Percentiles rank a stretch among this genome's conserved stretches.
phyloP scores from a whole-genome alignment of 805 yeast species.

The Cyberlindnera xishuangbannaensis region DNA sequence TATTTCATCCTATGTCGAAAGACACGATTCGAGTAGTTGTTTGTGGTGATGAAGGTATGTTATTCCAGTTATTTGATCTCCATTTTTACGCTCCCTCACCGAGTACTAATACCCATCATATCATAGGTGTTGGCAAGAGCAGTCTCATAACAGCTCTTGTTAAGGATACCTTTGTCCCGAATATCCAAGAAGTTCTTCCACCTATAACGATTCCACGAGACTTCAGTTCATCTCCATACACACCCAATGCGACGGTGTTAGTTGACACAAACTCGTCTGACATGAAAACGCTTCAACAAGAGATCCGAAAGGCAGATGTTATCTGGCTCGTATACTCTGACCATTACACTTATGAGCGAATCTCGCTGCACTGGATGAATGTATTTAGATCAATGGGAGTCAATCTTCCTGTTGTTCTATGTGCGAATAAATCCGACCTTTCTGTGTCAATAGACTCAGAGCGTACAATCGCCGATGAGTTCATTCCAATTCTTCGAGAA shows the following conservation, averaged over 20 bases:
- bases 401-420: slow-evolving; percentile 85
- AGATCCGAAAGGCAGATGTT: slow-evolving; percentile 80
- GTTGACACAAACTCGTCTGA: slow-evolving; percentile 79
- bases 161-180: slow-evolving; percentile 75
- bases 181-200: slow-evolving; percentile 73
- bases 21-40: slow-evolving; percentile 74
- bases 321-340: slow-evolving; percentile 94
- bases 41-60: slow-evolving; percentile 84
- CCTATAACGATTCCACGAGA: slow-evolving; percentile 79
- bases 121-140: slow-evolving; percentile 64
- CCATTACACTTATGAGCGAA: slow-evolving; percentile 89
- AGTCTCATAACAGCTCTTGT: slow-evolving; percentile 73
- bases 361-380: slow-evolving; percentile 92
- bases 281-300: slow-evolving; percentile 52
- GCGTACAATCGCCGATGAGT: slow-evolving; percentile 61
- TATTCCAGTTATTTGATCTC: too few relatives aligned
- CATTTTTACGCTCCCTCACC: too few relatives aligned
- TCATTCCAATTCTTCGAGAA: slow-evolving; percentile 79
- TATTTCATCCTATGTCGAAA: slow-evolving; percentile 3
- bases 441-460: slow-evolving; percentile 37
- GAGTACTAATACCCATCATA: neutral
- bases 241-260: slow-evolving; percentile 62
- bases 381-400: slow-evolving; percentile 89
- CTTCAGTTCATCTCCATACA: slow-evolving; percentile 50
- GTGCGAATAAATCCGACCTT: slow-evolving; percentile 74